phyloP scores from a whole-genome alignment of 2,329 filamentous ascomycete genomes.

The Penicillium janthinellum region DNA sequence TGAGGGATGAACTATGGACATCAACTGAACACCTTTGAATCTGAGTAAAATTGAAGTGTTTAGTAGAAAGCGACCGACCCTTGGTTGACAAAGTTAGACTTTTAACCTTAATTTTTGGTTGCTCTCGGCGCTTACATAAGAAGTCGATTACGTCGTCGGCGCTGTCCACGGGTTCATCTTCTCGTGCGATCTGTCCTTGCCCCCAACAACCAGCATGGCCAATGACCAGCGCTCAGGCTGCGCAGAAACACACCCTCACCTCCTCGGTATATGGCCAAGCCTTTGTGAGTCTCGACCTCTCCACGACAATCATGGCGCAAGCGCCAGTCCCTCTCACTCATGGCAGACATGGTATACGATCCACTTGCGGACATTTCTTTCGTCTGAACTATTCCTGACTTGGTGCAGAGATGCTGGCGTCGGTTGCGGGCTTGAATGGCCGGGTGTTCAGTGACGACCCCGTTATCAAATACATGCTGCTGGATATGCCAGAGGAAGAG shows the following conservation, averaged over 20 bases:
- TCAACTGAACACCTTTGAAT: neutral
- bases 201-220: constrained; percentile 6
- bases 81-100: neutral
- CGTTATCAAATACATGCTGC: constrained; percentile 26
- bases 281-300: neutral
- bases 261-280: constrained; percentile 2
- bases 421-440: constrained; percentile 23
- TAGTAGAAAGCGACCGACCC: neutral
- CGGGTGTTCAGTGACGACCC: constrained; percentile 26
- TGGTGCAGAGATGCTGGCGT: constrained; percentile 12
- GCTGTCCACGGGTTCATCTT: neutral
- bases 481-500: constrained; percentile 21
- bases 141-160: constrained; percentile 8
- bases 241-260: constrained; percentile 1
- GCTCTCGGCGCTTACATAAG: constrained; percentile 7
- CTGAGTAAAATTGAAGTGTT: neutral
- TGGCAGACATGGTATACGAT: constrained; percentile 16
- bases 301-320: constrained; percentile 9
- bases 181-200: neutral
- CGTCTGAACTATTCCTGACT: neutral
- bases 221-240: neutral
- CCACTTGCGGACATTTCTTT: neutral
- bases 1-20: no score
- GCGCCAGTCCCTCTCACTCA: constrained; percentile 13
- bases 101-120: neutral